Conservation (phyloP, 2,329 filamentous ascomycete genomes). For the Trichoderma sp. region DNA sequence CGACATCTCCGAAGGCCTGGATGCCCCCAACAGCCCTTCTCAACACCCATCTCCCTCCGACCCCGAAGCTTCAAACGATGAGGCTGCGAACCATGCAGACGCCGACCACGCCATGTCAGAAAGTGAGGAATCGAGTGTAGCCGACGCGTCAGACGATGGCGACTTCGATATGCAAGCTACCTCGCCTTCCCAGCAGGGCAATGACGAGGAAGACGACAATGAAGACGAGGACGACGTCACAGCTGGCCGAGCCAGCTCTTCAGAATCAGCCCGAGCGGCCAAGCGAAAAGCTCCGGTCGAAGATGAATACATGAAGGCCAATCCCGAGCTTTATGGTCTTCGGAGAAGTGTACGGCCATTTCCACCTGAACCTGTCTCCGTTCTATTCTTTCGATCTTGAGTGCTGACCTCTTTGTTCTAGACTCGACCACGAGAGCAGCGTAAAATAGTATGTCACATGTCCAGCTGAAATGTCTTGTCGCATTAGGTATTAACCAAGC, state of each 20-base stretch:
- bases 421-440: conserved; percentile 56
- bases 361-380: not conserved
- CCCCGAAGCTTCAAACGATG: conserved; percentile 41
- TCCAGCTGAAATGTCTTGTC: not conserved
- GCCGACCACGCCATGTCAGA: conserved; percentile 43
- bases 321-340: conserved; percentile 92
- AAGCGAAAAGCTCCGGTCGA: conserved; percentile 71
- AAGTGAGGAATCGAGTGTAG: conserved; percentile 46
- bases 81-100: conserved; percentile 39
- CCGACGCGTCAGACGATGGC: conserved; percentile 61
- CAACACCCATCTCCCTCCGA: conserved; percentile 44
- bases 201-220: conserved; percentile 31
- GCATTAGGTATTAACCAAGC: conserved; percentile 7
- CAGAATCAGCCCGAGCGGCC: conserved; percentile 62
- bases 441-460: conserved; percentile 51
- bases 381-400: not conserved
- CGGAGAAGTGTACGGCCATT: conserved; percentile 73
- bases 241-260: conserved; percentile 61
- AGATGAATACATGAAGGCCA: conserved; percentile 81
- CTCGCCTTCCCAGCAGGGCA: conserved; percentile 42
- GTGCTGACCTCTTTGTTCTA: conserved; percentile 28
- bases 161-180: conserved; percentile 75
- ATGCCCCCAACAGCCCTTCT: conserved; percentile 59
- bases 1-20: conserved; percentile 59
- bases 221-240: conserved; percentile 42